A percentile compares a stretch with the other conserved stretches of the same genome.
These are phyloP conservation scores for Amaranthus tricolor DNA, from an alignment of 179 eudicot genomes.

Conservation along the genomic window DNA sequence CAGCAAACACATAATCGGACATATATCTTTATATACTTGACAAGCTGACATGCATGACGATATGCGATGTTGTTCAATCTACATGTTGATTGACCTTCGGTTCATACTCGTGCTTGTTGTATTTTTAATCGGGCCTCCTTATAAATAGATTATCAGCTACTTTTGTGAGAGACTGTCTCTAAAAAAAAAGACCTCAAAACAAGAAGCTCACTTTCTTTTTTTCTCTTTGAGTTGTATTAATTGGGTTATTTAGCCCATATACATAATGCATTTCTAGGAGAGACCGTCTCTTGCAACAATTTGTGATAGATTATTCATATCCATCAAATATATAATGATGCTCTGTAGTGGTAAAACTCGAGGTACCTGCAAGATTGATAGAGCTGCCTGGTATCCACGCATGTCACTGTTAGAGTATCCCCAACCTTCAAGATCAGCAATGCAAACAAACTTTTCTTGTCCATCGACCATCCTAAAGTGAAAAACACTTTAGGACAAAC, in stretches of 20 bases:
- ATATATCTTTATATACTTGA: too few relatives aligned
- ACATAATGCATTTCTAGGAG: too few relatives aligned
- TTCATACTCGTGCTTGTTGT: too few relatives aligned
- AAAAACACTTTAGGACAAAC: neutral
- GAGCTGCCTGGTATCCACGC: conserved; percentile 46
- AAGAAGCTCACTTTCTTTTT: too few relatives aligned
- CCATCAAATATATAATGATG: neutral
- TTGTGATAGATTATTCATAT: too few relatives aligned
- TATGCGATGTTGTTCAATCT: neutral
- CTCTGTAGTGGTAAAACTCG: neutral
- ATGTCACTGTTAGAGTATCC: conserved; percentile 51
- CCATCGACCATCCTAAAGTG: conserved; percentile 39
- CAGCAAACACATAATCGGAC: neutral
- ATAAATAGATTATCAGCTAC: too few relatives aligned
- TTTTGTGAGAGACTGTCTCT: too few relatives aligned
- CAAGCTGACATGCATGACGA: neutral
- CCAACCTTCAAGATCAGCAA: conserved; percentile 62
- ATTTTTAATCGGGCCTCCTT: too few relatives aligned
- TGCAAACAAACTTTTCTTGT: conserved; percentile 51
- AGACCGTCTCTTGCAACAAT: too few relatives aligned
- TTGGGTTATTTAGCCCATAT: too few relatives aligned
- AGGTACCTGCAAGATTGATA: conserved; percentile 52
- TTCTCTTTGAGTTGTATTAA: too few relatives aligned
- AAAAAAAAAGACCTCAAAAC: too few relatives aligned
- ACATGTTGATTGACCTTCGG: neutral